Evolutionary conservation across 2,329 filamentous ascomycete species (phyloP), one percentile per base, ranked within the genome.

Genomic region (Ophiostoma australiae): DNA sequence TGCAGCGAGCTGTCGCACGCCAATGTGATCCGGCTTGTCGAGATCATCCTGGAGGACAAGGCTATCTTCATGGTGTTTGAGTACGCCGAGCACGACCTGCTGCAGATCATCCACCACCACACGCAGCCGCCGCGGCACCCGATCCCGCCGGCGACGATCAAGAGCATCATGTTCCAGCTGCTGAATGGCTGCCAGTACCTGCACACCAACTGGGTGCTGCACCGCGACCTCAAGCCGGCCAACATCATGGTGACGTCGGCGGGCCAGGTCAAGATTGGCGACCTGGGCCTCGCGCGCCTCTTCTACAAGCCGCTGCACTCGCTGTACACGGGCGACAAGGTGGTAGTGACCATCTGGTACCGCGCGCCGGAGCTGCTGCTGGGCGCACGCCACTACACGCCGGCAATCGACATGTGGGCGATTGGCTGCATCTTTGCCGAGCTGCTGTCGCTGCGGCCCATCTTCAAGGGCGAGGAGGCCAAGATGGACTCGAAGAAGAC

Each of bases 11-110:
- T 99, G 35, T 89, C 87, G 72, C 93, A 99, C 79, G 84, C 88
- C 71, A 98, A 98, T 78, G 90, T 99, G 44, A 94, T 99, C 75
- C 89, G 91, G 72, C 87, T 97, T 1, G 89, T 94, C 73, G 95
- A 99, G 81, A 98, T 97, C 77, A 97, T 99, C 76, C 85, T 99
- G 3, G 94, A 99, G 81, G 94, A 97, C 80, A 98, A 98, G 82
- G 97, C 94, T 82, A 98, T 99, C 79, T 99, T 94, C 81, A 99
- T 99, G 91, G 94, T 99, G 1, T 98, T 99, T 76, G 95, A 98
- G 80, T 99, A 97, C 79, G 95, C 95, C 75, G 95, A 99, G 80
- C 95, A 99, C 80, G 95, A 99, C 80, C 83, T 99, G 52, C 84
- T 99, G 4, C 95, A 99, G 80, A 98, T 99, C 78, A 97, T 99